Evolutionary conservation across 1,284 basidiomycete species (phyloP).

Genomic region (Cystobasidium sp.): DNA sequence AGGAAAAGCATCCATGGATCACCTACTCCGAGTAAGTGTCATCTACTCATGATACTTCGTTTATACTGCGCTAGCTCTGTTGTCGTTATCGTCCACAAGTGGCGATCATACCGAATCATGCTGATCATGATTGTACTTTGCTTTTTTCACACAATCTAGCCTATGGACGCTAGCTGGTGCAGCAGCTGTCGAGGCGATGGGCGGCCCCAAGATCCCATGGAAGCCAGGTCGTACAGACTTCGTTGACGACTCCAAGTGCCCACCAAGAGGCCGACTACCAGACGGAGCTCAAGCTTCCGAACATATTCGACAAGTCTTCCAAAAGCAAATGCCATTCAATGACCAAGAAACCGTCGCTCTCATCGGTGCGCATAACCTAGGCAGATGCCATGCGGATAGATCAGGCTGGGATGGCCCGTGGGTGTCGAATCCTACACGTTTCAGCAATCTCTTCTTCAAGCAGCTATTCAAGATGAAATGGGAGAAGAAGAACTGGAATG

Average conservation of each 20-base stretch:
- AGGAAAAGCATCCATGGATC: constrained; percentile 85
- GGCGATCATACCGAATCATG: background rate
- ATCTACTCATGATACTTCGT: too few species aligned
- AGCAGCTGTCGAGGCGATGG: constrained; percentile 76
- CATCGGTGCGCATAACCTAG: constrained; percentile 63
- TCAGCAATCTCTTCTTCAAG: constrained; percentile 62
- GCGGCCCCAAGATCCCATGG: constrained; percentile 82
- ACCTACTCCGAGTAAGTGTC: constrained; percentile 73
- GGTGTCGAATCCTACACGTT: constrained; percentile 60
- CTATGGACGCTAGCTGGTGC: constrained; percentile 87
- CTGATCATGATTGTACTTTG: background rate
- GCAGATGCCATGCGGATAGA: constrained; percentile 61
- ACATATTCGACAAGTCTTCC: constrained; percentile 70
- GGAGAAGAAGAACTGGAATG: constrained; percentile 62
- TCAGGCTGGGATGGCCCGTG: constrained; percentile 59
- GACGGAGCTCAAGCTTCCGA: constrained; percentile 82
- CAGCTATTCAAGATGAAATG: constrained; percentile 61
- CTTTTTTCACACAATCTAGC: constrained; percentile 19
- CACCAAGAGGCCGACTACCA: constrained; percentile 92
- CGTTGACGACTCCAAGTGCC: constrained; percentile 61
- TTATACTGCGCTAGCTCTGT: background rate
- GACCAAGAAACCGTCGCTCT: constrained; percentile 64
- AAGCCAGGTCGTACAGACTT: constrained; percentile 81
- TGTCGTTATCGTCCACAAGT: background rate
- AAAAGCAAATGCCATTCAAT: constrained; percentile 59